Base-by-base conservation (phyloP, 345 rosid species). In the Eucalyptus erythrocorys region DNA sequence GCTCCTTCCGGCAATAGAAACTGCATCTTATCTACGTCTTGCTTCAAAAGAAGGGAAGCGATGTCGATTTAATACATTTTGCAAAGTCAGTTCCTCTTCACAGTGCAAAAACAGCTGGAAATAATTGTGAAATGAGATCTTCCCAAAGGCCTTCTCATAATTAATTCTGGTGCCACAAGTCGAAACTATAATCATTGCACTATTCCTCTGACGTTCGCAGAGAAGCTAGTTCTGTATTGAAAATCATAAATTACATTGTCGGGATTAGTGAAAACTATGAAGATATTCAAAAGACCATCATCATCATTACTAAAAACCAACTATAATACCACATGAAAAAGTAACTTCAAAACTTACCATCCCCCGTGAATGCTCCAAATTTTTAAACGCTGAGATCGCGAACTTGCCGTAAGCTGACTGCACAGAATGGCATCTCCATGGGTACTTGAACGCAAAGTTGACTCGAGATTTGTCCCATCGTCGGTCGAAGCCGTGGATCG, bases 111-210 rank as follows among this genome's bases (percentile, higher is more conserved):
- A 27, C n/a, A 30, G 71, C 5, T 64, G 4, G 27, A 10, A 10
- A 17, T 34, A 17, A 5, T 16, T 9, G 7, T 34, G 10, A 64
- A 34, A 68, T 34, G 43, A 16, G 80, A 34, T 32, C 26, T 68
- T 34, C 80, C 43, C 43, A 68, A 1, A 0, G 1, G 82, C 13
- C 27, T 71, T 71, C 81, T 1, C 6, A 2, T 37, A 19, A 37
- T 71, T 37, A 19, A 37, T 19, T 71, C 1, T 2, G 22, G 27
- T 0, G 22, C 81, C 81, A 21, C 9, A 2, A 0, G 0, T 71
- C 81, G 7, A 68, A 68, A 34, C 6, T 17, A 34, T 68, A 9
- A 34, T 3, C 40, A 66, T 4, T 3, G 12, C 22, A 32, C 42
- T 32, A 17, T 32, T 68, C 80, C 80, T 16, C 9, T 32, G 10